Evolutionary conservation across 495 filamentous ascomycete species (phyloP).

Genomic region (Tuber microsphaerosporum): DNA sequence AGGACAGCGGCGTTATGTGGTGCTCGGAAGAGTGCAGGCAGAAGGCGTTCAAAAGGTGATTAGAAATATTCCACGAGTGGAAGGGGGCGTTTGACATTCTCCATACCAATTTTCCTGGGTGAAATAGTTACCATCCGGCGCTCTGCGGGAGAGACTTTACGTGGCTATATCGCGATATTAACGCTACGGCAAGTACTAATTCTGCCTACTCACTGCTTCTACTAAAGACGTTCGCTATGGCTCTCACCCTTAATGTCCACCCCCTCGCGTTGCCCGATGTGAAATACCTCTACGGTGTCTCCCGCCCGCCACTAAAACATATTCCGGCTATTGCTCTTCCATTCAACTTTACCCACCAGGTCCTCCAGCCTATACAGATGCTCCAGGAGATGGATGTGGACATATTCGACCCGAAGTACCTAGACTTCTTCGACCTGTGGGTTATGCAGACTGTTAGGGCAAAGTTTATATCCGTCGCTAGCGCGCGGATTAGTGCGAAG

Average conservation of each 20-base stretch:
- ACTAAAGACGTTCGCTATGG: conserved; percentile 73
- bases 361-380: conserved; percentile 73
- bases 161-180: conserved; percentile 57
- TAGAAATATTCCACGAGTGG: background rate
- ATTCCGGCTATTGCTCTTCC: conserved; percentile 54
- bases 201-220: conserved; percentile 60
- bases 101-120: conserved; percentile 8
- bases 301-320: conserved; percentile 23
- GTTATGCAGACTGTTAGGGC: conserved; percentile 84
- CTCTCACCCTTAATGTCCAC: conserved; percentile 71
- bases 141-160: conserved; percentile 80
- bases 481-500: conserved; percentile 58
- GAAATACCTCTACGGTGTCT: conserved; percentile 89
- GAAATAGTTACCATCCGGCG: conserved; percentile 65
- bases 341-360: conserved; percentile 79
- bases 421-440: conserved; percentile 69
- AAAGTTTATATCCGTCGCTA: conserved; percentile 89
- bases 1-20: conserved; percentile 53
- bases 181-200: conserved; percentile 31
- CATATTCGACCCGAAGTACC: conserved; percentile 58
- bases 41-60: conserved; percentile 52
- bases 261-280: conserved; percentile 76
- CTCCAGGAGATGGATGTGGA: conserved; percentile 87
- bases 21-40: conserved; percentile 69
- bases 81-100: background rate